Conservation (phyloP, 2,329 filamentous ascomycete genomes). For the Rugonectria rugulosa region DNA sequence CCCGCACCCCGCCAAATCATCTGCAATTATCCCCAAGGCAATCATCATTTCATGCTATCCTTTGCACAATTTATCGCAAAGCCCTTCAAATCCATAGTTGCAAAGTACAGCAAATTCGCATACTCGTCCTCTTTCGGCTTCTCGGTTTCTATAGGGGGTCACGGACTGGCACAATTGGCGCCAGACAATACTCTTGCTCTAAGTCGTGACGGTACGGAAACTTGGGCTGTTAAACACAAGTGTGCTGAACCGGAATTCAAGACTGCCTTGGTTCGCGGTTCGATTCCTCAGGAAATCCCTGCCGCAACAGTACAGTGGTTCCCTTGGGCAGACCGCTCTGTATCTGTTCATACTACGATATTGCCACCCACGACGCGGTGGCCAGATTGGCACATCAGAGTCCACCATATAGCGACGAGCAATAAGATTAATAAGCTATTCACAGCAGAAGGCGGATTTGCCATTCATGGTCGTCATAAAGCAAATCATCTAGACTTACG, state of each 20-base stretch:
- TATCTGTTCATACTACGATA: constrained; percentile 28
- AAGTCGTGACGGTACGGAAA: constrained; percentile 36
- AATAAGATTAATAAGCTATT: background rate
- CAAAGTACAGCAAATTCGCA: constrained; percentile 54
- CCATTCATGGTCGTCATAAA: constrained; percentile 5
- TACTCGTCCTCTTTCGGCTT: constrained; percentile 55
- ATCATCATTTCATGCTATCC: constrained; percentile 27
- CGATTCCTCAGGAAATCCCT: background rate
- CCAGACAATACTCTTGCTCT: constrained; percentile 36
- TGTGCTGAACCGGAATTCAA: constrained; percentile 19
- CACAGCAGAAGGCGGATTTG: constrained; percentile 13
- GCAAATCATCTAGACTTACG: background rate
- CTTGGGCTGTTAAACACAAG: constrained; percentile 33
- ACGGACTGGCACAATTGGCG: constrained; percentile 27
- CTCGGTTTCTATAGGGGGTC: constrained; percentile 46
- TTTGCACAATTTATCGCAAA: constrained; percentile 15
- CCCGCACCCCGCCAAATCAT: constrained; percentile 50
- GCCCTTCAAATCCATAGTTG: constrained; percentile 19
- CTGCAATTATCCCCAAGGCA: constrained; percentile 40
- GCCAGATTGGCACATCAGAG: constrained; percentile 37
- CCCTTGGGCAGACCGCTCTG: constrained; percentile 32
- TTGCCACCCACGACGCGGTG: constrained; percentile 32
- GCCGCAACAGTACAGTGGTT: constrained; percentile 26
- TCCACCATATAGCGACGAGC: constrained; percentile 22
- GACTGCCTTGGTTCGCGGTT: background rate